Percentiles rank a stretch among this genome's conserved stretches.
Evolutionary conservation across 2,329 filamentous ascomycete genomes (phyloP).

Genomic region (Cryphonectria carpinicola): DNA sequence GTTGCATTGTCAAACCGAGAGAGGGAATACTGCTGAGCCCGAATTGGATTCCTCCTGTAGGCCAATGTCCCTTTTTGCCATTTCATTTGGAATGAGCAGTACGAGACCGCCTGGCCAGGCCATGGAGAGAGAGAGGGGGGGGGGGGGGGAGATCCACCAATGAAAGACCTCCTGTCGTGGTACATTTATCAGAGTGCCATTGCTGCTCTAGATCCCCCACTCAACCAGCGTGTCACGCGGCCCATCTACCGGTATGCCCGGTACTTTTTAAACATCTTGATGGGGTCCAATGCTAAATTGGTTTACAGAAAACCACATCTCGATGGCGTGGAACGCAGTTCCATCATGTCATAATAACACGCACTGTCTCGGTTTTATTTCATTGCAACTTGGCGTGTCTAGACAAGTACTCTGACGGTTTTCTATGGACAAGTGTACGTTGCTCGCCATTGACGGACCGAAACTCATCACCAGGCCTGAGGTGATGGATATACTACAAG

Average conservation of each 20-base stretch:
- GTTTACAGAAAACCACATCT: background rate
- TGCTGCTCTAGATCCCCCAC: background rate
- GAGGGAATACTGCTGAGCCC: background rate
- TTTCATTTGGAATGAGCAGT: too few relatives aligned
- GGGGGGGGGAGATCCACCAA: background rate
- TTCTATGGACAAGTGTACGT: too few relatives aligned
- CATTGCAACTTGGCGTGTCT: background rate
- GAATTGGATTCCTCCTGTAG: background rate
- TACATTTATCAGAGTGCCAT: background rate
- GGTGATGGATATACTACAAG: background rate
- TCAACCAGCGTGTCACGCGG: background rate
- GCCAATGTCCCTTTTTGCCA: background rate
- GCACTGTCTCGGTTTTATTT: background rate
- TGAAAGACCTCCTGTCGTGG: background rate
- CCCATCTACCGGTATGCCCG: background rate
- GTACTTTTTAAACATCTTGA: background rate
- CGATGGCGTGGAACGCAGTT: background rate
- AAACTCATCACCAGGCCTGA: background rate
- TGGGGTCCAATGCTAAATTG: background rate
- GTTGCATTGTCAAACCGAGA: background rate
- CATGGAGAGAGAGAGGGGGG: background rate
- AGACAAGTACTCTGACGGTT: too few relatives aligned
- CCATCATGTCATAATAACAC: background rate
- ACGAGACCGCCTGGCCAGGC: background rate
- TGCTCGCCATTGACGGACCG: background rate